These are phyloP conservation scores for Colletotrichum neosansevieriae DNA, from an alignment of 2,329 filamentous ascomycete species.

Conservation along the genomic window DNA sequence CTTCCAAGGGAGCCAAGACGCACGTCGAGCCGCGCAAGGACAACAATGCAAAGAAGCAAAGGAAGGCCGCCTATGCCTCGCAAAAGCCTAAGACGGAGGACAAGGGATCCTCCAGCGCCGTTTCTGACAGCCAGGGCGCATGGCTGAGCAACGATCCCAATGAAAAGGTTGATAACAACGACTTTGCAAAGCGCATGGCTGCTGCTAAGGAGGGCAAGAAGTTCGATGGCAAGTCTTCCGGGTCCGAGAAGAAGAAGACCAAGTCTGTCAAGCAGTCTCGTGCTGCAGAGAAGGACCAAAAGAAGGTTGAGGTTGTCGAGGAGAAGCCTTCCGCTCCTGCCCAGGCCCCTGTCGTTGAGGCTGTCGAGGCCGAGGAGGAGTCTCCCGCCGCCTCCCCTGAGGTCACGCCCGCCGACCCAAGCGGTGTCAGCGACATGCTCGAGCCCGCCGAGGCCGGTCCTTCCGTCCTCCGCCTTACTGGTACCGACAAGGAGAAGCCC, in stretches of 20 bases:
- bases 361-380: constrained; percentile 80
- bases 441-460: constrained; percentile 77
- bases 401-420: constrained; percentile 66
- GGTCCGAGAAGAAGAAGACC: constrained; percentile 69
- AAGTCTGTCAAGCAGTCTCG: constrained; percentile 79
- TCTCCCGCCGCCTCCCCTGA: constrained; percentile 76
- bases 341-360: constrained; percentile 75
- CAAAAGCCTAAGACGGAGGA: constrained; percentile 50
- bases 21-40: constrained; percentile 52
- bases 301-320: constrained; percentile 66
- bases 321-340: constrained; percentile 64
- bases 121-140: constrained; percentile 46
- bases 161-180: constrained; percentile 75
- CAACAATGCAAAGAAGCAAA: constrained; percentile 61
- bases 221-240: constrained; percentile 64
- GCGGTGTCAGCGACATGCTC: constrained; percentile 91
- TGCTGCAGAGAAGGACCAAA: constrained; percentile 64
- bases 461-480: constrained; percentile 82
- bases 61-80: constrained; percentile 55
- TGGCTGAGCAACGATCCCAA: constrained; percentile 55
- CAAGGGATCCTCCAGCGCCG: constrained; percentile 46
- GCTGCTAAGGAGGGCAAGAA: constrained; percentile 78
- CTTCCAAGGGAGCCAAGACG: constrained; percentile 48
- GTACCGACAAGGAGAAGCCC: constrained; percentile 70
- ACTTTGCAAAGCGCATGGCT: constrained; percentile 81